Conservation (phyloP, 371 early-diverging fungal species). For the Mucor piriformis region DNA sequence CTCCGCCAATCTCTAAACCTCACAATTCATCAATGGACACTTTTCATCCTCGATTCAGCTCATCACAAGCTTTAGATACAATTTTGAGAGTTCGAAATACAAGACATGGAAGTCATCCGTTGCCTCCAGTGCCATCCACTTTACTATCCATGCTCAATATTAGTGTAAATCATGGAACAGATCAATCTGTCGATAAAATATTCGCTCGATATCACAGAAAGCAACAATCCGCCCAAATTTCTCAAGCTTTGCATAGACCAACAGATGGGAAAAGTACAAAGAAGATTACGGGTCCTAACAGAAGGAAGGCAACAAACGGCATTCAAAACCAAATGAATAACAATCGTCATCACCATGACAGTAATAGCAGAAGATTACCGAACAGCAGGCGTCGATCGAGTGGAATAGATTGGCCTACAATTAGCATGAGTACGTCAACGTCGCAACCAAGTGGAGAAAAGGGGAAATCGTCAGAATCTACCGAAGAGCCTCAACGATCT, state of each 20-base stretch:
- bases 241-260: neutral
- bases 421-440: conserved; percentile 5
- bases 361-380: neutral
- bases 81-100: conserved; percentile 23
- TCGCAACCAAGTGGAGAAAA: neutral
- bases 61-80: conserved; percentile 25
- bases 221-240: neutral
- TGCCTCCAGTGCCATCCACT: conserved; percentile 22
- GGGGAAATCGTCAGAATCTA: neutral
- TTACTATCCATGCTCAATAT: conserved; percentile 22
- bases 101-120: conserved; percentile 32
- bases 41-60: conserved; percentile 27
- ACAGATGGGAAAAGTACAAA: neutral
- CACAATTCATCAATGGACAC: neutral
- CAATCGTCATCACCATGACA: conserved; percentile 1
- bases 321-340: conserved; percentile 1
- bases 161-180: conserved; percentile 11
- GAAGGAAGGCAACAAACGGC: neutral
- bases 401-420: conserved; percentile 26
- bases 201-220: conserved; percentile 27
- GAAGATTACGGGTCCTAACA: neutral
- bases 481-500: conserved; percentile 12
- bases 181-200: conserved; percentile 28
- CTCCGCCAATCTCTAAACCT: conserved; percentile 6
- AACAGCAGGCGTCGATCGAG: conserved; percentile 8